Evolutionary conservation across 805 yeast species (phyloP), one percentile per base, ranked within the genome.

Genomic region (Kregervanrija pseudodelftensis): DNA sequence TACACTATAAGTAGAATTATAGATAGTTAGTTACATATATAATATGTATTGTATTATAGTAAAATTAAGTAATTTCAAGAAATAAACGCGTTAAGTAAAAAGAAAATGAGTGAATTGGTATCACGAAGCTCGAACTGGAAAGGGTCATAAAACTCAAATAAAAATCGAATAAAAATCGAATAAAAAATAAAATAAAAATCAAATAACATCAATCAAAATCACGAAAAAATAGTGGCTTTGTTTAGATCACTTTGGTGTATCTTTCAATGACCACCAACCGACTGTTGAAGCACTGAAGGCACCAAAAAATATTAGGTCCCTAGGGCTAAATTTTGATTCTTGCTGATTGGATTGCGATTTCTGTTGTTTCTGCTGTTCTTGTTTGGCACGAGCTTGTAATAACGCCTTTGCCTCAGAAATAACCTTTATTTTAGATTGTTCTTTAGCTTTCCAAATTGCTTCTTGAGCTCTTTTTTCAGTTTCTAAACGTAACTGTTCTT

Each of bases 261-360:
- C 43, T 36, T 57, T 60, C 17, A 52, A 43, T 11, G 61, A 55
- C 68, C 68, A 64, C 68, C 68, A 64, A 4, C 60, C 63, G 16
- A 56, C 41, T 7, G 62, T 59, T 9, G 60, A 43, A 5, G 49
- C 28, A 11, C 55, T 59, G 44, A 61, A 60, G 3, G 53, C 51
- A 7, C 60, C 56, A 17, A 61, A 57, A 36, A 64, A 51, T 3
- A 49, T 37, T 10, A 49, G 41, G 34, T 59, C 65, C 39, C 51
- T 45, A 1, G 37, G 33, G 7, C 42, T 40, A 8, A 46, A 30
- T 39, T 30, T 36, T 11, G 13, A 16, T 13, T 13, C 38, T 7
- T 46, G 35, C 3, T 42, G 22, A 13, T 46, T 39, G 10, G 41
- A 39, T 33, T 42, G 28, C 22, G 37, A 15, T 33, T 43, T 28